phyloP scores from a whole-genome alignment of 257 asterid genomes.

The Plantago elongata region DNA sequence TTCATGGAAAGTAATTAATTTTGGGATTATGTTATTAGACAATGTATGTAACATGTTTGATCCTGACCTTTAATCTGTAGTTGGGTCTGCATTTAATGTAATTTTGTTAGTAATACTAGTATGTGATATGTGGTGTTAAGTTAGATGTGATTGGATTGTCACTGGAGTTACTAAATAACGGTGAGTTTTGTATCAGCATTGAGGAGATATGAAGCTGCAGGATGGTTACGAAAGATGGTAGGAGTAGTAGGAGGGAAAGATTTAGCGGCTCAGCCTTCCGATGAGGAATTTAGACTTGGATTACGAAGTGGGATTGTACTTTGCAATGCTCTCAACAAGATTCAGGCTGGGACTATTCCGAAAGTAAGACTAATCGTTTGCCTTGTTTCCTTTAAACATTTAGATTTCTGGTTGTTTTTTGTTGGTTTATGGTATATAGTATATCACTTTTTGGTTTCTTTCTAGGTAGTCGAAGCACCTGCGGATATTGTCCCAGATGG shows the following conservation, averaged over 20 bases:
- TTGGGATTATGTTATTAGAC: background rate
- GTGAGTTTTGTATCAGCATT: slow-evolving; percentile 39
- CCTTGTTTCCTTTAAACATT: background rate
- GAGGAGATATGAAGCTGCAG: slow-evolving; percentile 82
- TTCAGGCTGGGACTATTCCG: slow-evolving; percentile 68
- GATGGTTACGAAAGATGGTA: slow-evolving; percentile 79
- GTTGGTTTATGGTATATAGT: background rate
- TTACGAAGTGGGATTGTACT: slow-evolving; percentile 84
- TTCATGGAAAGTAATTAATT: background rate
- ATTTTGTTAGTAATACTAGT: slow-evolving; percentile 3
- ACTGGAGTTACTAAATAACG: background rate
- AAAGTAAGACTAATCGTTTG: slow-evolving; percentile 44
- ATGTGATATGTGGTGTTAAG: slow-evolving; percentile 2
- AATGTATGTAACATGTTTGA: background rate
- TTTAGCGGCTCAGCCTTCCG: slow-evolving; percentile 93
- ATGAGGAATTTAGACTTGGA: slow-evolving; percentile 80
- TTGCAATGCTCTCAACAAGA: slow-evolving; percentile 82
- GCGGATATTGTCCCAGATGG: slow-evolving; percentile 66
- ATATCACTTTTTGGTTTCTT: slow-evolving; percentile 20
- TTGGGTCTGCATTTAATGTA: slow-evolving; percentile 11
- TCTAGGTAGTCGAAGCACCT: slow-evolving; percentile 76
- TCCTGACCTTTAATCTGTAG: background rate
- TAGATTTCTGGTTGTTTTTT: background rate
- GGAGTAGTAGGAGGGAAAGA: slow-evolving; percentile 90
- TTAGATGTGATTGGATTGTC: background rate